Base-by-base conservation (phyloP, 1,139 yeast genomes). In the Hemisphaericaspora xylanilytica region DNA sequence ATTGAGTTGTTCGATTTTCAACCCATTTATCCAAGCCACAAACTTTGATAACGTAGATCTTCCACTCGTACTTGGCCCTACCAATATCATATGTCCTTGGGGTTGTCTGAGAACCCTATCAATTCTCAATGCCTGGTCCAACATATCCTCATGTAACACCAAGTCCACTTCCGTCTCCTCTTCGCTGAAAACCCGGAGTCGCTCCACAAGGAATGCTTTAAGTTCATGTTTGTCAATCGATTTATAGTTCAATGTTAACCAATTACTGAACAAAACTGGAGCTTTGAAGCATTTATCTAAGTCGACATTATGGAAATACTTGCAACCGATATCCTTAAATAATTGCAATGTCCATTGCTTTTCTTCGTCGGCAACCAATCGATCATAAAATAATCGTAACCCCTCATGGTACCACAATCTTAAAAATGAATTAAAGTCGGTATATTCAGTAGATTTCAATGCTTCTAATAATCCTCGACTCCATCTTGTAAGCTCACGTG, bases 401-500 rank as follows among this genome's bases (percentile, higher is more conserved):
- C 84, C 95, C 56, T 89, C 97, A 55, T 89, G 88, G 10, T 81
- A 84, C 92, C 95, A 86, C 2, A 87, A 51, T 28, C 90, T 64
- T 0, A 85, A 58, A 17, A 88, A 58, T 0, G 70, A 70, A 25
- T 63, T 64, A 12, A 78, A 51, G 1, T 63, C 52, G 2, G 67
- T 45, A 24, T 63, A 57, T 3, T 65, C 67, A 2, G 63, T 48
- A 1, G 70, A 58, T 40, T 65, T 61, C 10, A 85, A 52, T 0
- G 84, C 83, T 36, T 76, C 78, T 38, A 78, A 70, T 1, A 92
- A 60, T n/a, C 96, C 96, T 44, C 85, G 71, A 2, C 80, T 67
- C 95, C 96, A 88, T 43, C 97, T 66, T 0, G 97, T 88, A 18
- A 92, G 69, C 54, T 92, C 98, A 57, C 97, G 79, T 0, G 98